These are phyloP conservation scores for Cercis canadensis DNA, from an alignment of 306 rosid species.

Conservation along the genomic window DNA sequence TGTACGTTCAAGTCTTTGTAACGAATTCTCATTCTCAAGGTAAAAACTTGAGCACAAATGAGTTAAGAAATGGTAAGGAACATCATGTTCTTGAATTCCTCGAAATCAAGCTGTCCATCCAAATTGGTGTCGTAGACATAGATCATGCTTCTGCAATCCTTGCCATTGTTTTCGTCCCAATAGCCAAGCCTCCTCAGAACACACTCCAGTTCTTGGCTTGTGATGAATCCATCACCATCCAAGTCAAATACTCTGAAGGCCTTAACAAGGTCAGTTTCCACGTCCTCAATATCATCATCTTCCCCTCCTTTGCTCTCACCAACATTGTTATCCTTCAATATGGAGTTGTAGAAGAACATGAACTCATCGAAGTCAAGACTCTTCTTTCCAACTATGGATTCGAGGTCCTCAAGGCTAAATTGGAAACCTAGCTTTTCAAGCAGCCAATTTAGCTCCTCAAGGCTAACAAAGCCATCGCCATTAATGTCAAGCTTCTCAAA, in stretches of 20 bases:
- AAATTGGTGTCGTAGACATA: conserved; percentile 61
- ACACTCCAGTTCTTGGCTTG: conserved; percentile 61
- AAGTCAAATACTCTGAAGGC: conserved; percentile 81
- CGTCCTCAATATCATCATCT: conserved; percentile 1
- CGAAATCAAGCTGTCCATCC: conserved; percentile 81
- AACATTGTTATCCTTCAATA: conserved; percentile 39
- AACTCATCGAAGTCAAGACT: conserved; percentile 62
- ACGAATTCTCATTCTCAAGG: too few relatives aligned
- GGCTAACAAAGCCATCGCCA: conserved; percentile 64
- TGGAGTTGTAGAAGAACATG: conserved; percentile 62
- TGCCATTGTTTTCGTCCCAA: conserved; percentile 53
- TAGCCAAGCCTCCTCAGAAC: conserved; percentile 66
- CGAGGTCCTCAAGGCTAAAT: conserved; percentile 53
- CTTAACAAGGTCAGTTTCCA: conserved; percentile 62
- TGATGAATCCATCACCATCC: conserved; percentile 83
- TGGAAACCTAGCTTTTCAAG: conserved; percentile 48
- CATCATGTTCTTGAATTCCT: conserved; percentile 92
- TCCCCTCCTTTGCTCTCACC: too few relatives aligned
- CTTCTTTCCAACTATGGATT: conserved; percentile 54
- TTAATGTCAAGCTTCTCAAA: conserved; percentile 71
- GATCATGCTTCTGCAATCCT: conserved; percentile 68
- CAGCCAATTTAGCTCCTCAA: conserved; percentile 62
- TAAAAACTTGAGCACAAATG: not conserved
- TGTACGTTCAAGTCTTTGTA: too few relatives aligned
- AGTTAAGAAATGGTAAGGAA: conserved; percentile 48